A percentile compares a stretch with the other conserved stretches of the same genome.
phyloP scores from a whole-genome alignment of 768 basidiomycete species.

The Boletus rubescentipes region DNA sequence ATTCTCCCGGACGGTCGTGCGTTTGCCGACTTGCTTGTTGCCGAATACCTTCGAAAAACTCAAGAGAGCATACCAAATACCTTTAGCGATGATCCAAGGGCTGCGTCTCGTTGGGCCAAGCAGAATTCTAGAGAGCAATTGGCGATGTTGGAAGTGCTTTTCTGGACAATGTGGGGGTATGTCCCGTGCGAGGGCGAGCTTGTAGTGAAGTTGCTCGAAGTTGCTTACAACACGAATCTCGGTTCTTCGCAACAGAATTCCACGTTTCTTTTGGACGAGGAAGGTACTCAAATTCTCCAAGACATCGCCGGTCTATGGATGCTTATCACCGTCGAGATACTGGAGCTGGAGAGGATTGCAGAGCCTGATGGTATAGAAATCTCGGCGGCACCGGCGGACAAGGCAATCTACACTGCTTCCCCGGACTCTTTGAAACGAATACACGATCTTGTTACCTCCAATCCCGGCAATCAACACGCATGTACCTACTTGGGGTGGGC shows the following conservation, averaged over 20 bases:
- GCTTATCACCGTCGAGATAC: slow-evolving; percentile 73
- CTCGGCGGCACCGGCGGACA: slow-evolving; percentile 46
- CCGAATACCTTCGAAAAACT: slow-evolving; percentile 56
- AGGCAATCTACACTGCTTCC: slow-evolving; percentile 56
- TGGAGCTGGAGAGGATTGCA: slow-evolving; percentile 73
- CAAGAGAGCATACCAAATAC: slow-evolving; percentile 46
- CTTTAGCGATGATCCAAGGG: slow-evolving; percentile 50
- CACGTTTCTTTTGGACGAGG: slow-evolving; percentile 71
- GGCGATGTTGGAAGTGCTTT: slow-evolving; percentile 79
- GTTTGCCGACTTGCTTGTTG: slow-evolving; percentile 62
- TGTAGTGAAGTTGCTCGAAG: slow-evolving; percentile 61
- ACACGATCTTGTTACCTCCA: slow-evolving; percentile 62
- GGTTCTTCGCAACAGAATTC: slow-evolving; percentile 63
- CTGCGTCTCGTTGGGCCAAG: slow-evolving; percentile 67
- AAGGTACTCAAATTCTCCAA: slow-evolving; percentile 60
- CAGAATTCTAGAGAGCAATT: slow-evolving; percentile 78
- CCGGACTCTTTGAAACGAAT: slow-evolving; percentile 63
- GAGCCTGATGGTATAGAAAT: slow-evolving; percentile 53
- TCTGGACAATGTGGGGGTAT: slow-evolving; percentile 85
- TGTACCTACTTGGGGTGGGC: slow-evolving; percentile 84
- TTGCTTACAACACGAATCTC: slow-evolving; percentile 62
- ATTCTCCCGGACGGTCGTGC: slow-evolving; percentile 62
- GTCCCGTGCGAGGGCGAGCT: slow-evolving; percentile 62
- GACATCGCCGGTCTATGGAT: slow-evolving; percentile 77
- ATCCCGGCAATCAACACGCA: slow-evolving; percentile 61